Base-by-base conservation (phyloP, 2,329 filamentous ascomycete genomes). In the Penicillium hesseltinei region DNA sequence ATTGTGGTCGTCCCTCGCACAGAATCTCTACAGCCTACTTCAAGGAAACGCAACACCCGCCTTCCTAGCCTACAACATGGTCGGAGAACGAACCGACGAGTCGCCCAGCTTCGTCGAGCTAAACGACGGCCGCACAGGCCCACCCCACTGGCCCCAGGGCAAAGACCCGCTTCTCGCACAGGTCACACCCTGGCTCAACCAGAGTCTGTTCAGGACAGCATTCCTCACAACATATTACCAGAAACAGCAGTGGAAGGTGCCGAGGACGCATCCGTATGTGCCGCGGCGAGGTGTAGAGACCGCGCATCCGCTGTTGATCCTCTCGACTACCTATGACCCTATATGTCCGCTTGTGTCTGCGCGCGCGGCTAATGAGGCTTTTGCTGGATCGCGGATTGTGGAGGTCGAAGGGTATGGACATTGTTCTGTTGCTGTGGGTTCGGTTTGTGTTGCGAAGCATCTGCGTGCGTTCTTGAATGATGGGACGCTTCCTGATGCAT, bases 401-500 rank as follows among this genome's bases (percentile, higher is more conserved):
- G 65, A 67, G 45, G 60, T 67, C 21, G 53, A 64, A n/a, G 65
- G 57, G 1, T 65, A 65, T 43, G 65, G 65, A 0, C 65, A 67
- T 53, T 68, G 61, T 33, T 66, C 59, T 52, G 36, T 66, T 25
- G 62, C 63, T 35, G 59, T 67, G 21, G 45, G 57, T 31, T 68
- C 66, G 11, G 42, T 64, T 1, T 68, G 66, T 33, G 53, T 51
- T 19, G 57, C 56, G n/a, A 65, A 61, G 25, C 61, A 65, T 36
- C n/a, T 68, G 13, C 52, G 51, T 13, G 49, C 51, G 23, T 65
- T 64, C 48, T 62, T 67, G 33, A 55, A 62, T 35, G 65, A 65
- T 33, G 65, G 66, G 10, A 53, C 54, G 27, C 17, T 68, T 19
- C 66, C 65, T 4, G 36, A 59, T 5, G 23, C 17, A 13, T 61